Evolutionary conservation across 192 early-diverging fungal species (phyloP), one percentile per base, ranked within the genome.

Genomic region (Coemansia reversa): DNA sequence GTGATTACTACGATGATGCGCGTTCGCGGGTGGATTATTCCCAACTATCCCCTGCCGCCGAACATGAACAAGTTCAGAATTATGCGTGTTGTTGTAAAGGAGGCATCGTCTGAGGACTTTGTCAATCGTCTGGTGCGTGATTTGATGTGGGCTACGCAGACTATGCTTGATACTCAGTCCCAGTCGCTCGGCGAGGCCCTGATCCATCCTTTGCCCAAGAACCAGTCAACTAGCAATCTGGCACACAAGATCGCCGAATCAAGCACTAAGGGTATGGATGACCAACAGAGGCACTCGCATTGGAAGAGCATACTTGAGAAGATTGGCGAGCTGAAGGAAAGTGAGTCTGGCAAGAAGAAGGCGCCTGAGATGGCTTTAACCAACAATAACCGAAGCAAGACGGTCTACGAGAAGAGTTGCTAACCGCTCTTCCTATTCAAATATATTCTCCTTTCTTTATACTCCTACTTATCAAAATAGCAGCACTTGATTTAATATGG

Each of bases 21-120:
- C 42, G 84, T 86, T 48, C 84, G 84, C 49, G 87, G 88, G 9
- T 92, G 90, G 90, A 89, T 92, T 62, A 86, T 92, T 3, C 90
- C 90, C 58, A 87, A 87, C 49, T 92, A 92, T 63, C 81, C 85
- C n/a, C 80, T 91, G 70, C 85, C 90, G 0, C 84, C 83, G 5
- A 47, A 77, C 47, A 60, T 66, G 0, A 73, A 79, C 55, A 47
- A 63, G 8, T 62, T 83, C 48, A 84, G 87, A 45, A 69, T 90
- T 30, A 51, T 90, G 56, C 87, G 90, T 9, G 83, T 92, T 19
- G 90, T 92, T 7, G 80, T 92, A 7, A 76, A 87, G 32, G 89
- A 88, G 65, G 75, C 83, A 2, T 60, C 81, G 60, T 82, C 80
- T 9, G 63, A 79, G 63, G 87, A 86, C 29, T 57, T 84, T 51